phyloP scores from a whole-genome alignment of 1,139 yeast species.

The Hyphopichia burtonii region DNA sequence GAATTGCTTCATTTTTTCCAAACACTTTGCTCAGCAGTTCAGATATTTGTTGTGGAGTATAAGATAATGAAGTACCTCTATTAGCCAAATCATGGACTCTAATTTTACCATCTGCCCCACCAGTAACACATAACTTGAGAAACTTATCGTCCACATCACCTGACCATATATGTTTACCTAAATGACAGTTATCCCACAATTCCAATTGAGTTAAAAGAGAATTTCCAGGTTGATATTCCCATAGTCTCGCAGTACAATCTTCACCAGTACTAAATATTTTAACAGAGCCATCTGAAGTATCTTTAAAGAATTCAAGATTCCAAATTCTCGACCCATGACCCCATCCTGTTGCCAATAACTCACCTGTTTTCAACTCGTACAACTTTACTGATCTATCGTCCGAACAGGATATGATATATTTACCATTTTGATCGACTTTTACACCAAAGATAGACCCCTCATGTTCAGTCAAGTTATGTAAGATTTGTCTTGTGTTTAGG shows the following conservation, averaged over 20 bases:
- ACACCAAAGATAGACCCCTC: conserved; percentile 92
- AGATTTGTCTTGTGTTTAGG: conserved; percentile 37
- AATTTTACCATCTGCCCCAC: conserved; percentile 89
- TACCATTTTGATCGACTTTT: conserved; percentile 55
- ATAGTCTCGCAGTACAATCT: conserved; percentile 82
- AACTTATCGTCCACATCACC: conserved; percentile 53
- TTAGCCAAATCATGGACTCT: conserved; percentile 54
- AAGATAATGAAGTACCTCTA: conserved; percentile 14
- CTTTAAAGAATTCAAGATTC: conserved; percentile 61
- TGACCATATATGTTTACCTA: conserved; percentile 88
- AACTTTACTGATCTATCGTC: conserved; percentile 87
- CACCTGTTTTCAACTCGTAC: conserved; percentile 61
- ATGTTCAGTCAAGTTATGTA: conserved; percentile 66
- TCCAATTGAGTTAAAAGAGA: conserved; percentile 24
- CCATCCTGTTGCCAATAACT: conserved; percentile 79
- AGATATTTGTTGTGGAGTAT: conserved; percentile 32
- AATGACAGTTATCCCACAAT: conserved; percentile 60
- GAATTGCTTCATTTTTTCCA: conserved; percentile 55
- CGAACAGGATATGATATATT: conserved; percentile 73
- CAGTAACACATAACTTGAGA: conserved; percentile 58
- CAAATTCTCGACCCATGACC: conserved; percentile 96
- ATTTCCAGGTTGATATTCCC: conserved; percentile 48
- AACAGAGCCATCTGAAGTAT: conserved; percentile 25
- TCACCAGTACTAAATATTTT: conserved; percentile 73
- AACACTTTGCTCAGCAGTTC: conserved; percentile 22